Conservation (phyloP, 257 asterid species). For the Solanum dulcamara region DNA sequence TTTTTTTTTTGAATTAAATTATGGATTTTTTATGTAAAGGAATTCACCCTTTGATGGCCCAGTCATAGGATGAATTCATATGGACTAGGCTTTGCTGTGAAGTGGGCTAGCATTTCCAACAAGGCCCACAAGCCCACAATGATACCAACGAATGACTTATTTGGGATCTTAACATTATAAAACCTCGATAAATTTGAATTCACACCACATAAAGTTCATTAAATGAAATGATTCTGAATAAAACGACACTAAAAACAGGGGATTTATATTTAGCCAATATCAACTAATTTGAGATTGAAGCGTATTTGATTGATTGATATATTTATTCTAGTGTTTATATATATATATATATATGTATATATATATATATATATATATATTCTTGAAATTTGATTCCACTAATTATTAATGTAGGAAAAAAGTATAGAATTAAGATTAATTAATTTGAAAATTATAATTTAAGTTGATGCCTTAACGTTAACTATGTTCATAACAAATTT, state of each 20-base stretch:
- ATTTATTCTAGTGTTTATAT: too few relatives aligned
- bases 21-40: neutral
- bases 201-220: neutral
- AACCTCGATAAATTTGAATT: neutral
- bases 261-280: neutral
- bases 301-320: too few relatives aligned
- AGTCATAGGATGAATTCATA: neutral
- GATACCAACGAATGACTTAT: neutral
- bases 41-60: neutral
- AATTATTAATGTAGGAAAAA: neutral
- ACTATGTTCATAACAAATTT: neutral
- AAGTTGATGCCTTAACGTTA: neutral
- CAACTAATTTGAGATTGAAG: neutral
- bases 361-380: neutral
- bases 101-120: neutral
- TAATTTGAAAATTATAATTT: neutral
- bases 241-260: neutral
- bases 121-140: neutral
- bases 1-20: neutral
- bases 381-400: neutral
- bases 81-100: neutral
- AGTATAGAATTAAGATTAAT: neutral
- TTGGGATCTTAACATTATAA: neutral
- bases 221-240: neutral
- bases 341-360: neutral